Evolutionary conservation across 495 filamentous ascomycete species (phyloP).

Genomic region (Parmelia sp.): DNA sequence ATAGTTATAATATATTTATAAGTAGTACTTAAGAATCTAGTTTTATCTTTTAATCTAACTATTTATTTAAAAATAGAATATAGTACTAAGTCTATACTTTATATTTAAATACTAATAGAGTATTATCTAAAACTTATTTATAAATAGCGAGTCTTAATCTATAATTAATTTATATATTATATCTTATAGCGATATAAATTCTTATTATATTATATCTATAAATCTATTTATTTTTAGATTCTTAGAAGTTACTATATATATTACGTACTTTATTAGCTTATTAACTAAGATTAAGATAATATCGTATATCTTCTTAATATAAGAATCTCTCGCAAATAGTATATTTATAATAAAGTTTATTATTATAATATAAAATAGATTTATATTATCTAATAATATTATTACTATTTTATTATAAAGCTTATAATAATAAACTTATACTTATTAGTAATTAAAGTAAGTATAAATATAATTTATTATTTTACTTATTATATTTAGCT

Average conservation of each 20-base stretch:
- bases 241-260: too few relatives aligned
- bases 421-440: background rate
- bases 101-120: background rate
- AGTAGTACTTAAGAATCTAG: constrained; percentile 24
- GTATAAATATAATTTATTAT: background rate
- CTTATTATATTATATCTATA: background rate
- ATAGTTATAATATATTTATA: constrained; percentile 24
- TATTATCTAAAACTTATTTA: background rate
- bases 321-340: background rate
- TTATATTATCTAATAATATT: background rate
- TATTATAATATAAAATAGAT: background rate
- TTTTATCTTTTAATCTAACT: constrained; percentile 12
- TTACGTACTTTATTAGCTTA: too few relatives aligned
- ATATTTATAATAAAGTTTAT: background rate
- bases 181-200: background rate
- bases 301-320: too few relatives aligned
- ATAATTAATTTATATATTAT: background rate
- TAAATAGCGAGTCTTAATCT: background rate
- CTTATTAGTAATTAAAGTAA: background rate
- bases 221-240: background rate
- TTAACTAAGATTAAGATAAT: too few relatives aligned
- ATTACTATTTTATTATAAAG: background rate
- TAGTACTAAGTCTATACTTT: background rate
- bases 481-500: background rate
- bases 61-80: background rate